These are phyloP conservation scores for Hemerocallis citrina DNA, from an alignment of 106 monocot genomes.

Conservation along the genomic window DNA sequence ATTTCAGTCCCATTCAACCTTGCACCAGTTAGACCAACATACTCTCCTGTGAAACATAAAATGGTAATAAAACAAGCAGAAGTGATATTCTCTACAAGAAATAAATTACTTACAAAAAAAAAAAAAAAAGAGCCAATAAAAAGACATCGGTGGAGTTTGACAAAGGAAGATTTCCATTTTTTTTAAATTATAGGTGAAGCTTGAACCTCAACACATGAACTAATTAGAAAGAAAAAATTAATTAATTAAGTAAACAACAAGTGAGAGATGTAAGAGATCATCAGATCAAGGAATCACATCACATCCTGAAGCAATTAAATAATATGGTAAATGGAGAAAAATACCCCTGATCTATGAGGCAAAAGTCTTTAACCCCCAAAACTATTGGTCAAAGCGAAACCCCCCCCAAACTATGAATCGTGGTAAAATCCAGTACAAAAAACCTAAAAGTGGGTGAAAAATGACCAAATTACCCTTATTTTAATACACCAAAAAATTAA, in stretches of 20 bases:
- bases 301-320: too few species aligned
- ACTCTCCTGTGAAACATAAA: conserved; percentile 63
- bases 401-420: too few species aligned
- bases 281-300: too few species aligned
- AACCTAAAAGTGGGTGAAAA: too few species aligned
- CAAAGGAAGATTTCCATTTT: background rate
- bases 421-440: too few species aligned
- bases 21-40: conserved; percentile 84
- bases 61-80: background rate
- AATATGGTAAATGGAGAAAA: too few species aligned
- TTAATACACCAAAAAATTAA: too few species aligned
- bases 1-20: conserved; percentile 84
- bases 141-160: background rate
- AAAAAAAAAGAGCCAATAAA: background rate
- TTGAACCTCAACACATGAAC: background rate
- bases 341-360: too few species aligned
- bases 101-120: background rate
- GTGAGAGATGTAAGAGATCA: too few species aligned
- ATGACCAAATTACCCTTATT: too few species aligned
- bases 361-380: too few species aligned
- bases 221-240: background rate
- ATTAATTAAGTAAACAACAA: background rate
- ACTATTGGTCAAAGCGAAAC: too few species aligned
- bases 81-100: background rate
- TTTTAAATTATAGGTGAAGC: background rate